A percentile compares a stretch with the other conserved stretches of the same genome.
Conservation (phyloP, 805 yeast species). For the Metschnikowia santaceciliae region DNA sequence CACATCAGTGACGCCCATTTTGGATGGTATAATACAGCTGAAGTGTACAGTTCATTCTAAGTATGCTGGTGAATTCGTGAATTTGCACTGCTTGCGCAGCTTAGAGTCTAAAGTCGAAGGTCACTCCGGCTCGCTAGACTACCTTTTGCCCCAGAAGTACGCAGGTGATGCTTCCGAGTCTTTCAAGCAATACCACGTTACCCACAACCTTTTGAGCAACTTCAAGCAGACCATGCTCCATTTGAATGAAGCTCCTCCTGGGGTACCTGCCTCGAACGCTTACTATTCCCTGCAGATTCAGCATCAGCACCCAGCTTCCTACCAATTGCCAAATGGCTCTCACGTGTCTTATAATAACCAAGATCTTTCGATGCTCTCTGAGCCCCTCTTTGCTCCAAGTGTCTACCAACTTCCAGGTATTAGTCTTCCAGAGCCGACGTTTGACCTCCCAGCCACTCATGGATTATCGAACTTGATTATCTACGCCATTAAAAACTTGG, state of each 20-base stretch:
- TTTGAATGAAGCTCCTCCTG: constrained; percentile 21
- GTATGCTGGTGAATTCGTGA: constrained; percentile 83
- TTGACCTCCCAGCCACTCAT: constrained; percentile 45
- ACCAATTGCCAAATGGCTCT: constrained; percentile 57
- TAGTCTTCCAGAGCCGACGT: constrained; percentile 30
- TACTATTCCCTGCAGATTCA: constrained; percentile 23
- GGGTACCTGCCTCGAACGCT: constrained; percentile 10
- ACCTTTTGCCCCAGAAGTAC: constrained; percentile 12
- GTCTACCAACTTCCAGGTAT: constrained; percentile 42
- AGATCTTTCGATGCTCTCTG: constrained; percentile 55
- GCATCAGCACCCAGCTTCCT: constrained; percentile 23
- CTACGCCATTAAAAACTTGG: constrained; percentile 34
- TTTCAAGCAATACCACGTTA: constrained; percentile 34
- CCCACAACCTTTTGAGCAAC: constrained; percentile 32
- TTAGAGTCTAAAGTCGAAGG: constrained; percentile 30
- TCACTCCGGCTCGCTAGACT: constrained; percentile 13
- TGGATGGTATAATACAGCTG: constrained; percentile 66
- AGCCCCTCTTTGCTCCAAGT: constrained; percentile 68
- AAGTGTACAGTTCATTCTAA: constrained; percentile 64
- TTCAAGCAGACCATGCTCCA: constrained; percentile 32
- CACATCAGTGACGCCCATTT: constrained; percentile 69
- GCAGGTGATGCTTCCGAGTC: constrained; percentile 19
- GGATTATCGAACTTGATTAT: constrained; percentile 42
- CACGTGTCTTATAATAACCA: constrained; percentile 28
- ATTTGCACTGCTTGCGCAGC: constrained; percentile 55